Evolutionary conservation across 2,329 filamentous ascomycete species (phyloP).

Genomic region (Hymenoscyphus occultus): DNA sequence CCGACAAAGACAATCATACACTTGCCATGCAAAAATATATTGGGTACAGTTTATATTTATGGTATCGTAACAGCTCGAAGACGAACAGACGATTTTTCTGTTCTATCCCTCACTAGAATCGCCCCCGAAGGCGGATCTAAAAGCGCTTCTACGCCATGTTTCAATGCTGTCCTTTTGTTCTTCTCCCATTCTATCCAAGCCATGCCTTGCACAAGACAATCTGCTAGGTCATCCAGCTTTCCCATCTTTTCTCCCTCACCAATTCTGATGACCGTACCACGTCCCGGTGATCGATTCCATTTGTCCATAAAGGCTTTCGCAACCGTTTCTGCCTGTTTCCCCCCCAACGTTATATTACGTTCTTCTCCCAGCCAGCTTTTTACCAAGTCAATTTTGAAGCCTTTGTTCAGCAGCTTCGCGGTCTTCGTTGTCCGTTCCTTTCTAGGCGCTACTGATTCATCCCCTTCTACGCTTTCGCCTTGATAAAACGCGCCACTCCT

Average conservation of each 20-base stretch:
- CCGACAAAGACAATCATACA: neutral
- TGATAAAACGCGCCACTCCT: constrained; percentile 57
- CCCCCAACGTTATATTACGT: constrained; percentile 34
- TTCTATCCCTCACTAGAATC: neutral
- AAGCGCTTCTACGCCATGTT: constrained; percentile 35
- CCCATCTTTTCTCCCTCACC: constrained; percentile 33
- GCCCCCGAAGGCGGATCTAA: constrained; percentile 17
- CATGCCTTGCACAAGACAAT: constrained; percentile 74
- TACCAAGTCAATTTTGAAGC: constrained; percentile 62
- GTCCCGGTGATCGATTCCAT: constrained; percentile 30
- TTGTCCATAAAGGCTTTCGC: constrained; percentile 39
- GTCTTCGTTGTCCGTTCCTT: constrained; percentile 42
- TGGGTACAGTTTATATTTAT: neutral
- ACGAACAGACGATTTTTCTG: neutral
- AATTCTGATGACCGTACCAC: constrained; percentile 30
- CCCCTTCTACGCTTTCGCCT: constrained; percentile 32
- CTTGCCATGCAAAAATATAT: neutral
- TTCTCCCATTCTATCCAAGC: constrained; percentile 75
- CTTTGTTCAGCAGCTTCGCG: constrained; percentile 47
- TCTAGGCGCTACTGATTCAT: constrained; percentile 19
- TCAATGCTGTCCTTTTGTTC: constrained; percentile 44
- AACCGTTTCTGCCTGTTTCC: constrained; percentile 38
- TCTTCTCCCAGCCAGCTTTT: constrained; percentile 47
- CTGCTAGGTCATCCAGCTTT: constrained; percentile 82
- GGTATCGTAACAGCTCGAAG: neutral